Evolutionary conservation across 495 filamentous ascomycete species (phyloP), one percentile per base, ranked within the genome.

Genomic region (Massariosphaeria phaeospora): DNA sequence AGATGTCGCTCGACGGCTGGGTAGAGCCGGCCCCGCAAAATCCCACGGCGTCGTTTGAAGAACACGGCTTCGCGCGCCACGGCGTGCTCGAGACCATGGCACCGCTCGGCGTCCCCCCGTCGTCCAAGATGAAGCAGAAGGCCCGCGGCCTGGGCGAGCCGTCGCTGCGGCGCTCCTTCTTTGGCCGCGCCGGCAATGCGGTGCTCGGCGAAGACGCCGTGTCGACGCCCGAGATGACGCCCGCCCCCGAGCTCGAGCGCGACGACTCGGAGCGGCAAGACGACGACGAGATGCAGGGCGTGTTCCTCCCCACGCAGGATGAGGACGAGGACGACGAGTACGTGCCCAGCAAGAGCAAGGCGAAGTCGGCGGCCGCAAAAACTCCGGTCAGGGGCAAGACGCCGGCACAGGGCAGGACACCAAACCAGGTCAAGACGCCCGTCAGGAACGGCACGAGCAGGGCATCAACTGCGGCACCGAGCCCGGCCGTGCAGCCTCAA

Each of bases 31-130:
- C 80, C 6, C 59, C 84, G 31, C 78, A 82, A 57, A 70, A 74
- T 24, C 82, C 85, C 55, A 69, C 67, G 23, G 79, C 88, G 1
- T 88, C 84, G 57, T 91, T 82, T 66, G 75, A 79, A 67, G 88
- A 91, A 50, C 69, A 77, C 62, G 82, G 76, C 55, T 72, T 81
- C 59, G 70, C 81, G 55, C 71, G 81, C 25, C 74, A 80, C 58
- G 82, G 82, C 43, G 83, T 86, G 4, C 69, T 86, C 10, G 81
- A 81, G 66, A 77, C 79, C 59, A 88, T 89, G 85, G 77, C 76
- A 34, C 79, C 85, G 24, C 69, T 89, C 3, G 85, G 85, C 31
- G 76, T 76, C 23, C 69, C 78, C 41, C 85, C 85, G 7, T 81
- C 74, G 66, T 48, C 66, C 17, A 75, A 73, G 52, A 61, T 74